Percentiles rank a stretch among this genome's conserved stretches.
phyloP scores from a whole-genome alignment of 192 early-diverging fungal species.

The Coemansia sp. region DNA sequence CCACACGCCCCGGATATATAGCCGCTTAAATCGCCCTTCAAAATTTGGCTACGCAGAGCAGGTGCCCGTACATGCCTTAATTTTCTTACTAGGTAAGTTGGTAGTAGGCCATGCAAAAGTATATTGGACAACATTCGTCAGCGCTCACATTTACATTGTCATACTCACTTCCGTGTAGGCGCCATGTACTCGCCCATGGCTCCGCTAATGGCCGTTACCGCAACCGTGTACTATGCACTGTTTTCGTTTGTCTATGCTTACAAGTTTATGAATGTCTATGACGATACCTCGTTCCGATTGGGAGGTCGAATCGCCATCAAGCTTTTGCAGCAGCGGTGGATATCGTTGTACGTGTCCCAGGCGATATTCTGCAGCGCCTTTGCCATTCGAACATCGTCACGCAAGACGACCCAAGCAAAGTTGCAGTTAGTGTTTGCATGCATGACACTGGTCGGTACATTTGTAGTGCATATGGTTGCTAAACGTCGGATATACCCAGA shows the following conservation, averaged over 20 bases:
- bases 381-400: slow-evolving; percentile 12
- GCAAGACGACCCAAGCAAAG: not conserved
- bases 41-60: slow-evolving; percentile 13
- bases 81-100: slow-evolving; percentile 14
- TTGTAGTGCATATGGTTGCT: not conserved
- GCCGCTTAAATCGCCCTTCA: not conserved
- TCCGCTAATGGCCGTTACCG: slow-evolving; percentile 14
- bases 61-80: slow-evolving; percentile 6
- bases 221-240: slow-evolving; percentile 6
- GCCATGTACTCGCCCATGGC: slow-evolving; percentile 18
- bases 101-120: not conserved
- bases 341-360: slow-evolving; percentile 13
- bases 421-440: slow-evolving; percentile 7
- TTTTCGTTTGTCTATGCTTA: slow-evolving; percentile 8
- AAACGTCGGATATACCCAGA: slow-evolving; percentile 2
- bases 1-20: slow-evolving; percentile 10
- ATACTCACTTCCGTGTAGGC: not conserved
- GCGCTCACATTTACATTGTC: not conserved
- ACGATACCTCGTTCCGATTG: slow-evolving; percentile 10
- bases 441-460: not conserved
- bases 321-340: slow-evolving; percentile 12
- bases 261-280: slow-evolving; percentile 24
- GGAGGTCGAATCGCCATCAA: slow-evolving; percentile 17
- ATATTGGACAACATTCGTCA: not conserved
- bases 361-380: not conserved